These are phyloP conservation scores for Pythium myriotylum DNA, from an alignment of 352 stramenopile species.

Conservation along the genomic window DNA sequence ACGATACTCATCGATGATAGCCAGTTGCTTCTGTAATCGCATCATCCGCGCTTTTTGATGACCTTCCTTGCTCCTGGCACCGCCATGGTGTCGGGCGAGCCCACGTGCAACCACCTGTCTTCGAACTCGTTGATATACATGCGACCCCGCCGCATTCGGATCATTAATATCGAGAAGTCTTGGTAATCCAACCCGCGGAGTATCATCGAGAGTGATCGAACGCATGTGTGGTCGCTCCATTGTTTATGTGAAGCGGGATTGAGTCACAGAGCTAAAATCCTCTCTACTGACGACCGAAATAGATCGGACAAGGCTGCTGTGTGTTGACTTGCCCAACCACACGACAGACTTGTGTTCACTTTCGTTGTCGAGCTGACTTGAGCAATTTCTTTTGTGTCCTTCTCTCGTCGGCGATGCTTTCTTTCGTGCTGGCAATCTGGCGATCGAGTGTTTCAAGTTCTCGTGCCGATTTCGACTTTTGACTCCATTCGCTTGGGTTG, in stretches of 20 bases:
- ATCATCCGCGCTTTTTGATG: constrained; percentile 9
- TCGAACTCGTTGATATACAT: constrained; percentile 24
- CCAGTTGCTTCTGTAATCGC: constrained; percentile 25
- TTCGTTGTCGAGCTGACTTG: constrained; percentile 5
- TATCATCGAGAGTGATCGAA: constrained; percentile 11
- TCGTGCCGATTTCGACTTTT: background rate
- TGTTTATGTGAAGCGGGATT: background rate
- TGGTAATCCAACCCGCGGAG: background rate
- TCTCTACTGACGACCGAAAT: no score
- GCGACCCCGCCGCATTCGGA: constrained; percentile 12
- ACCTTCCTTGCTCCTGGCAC: constrained; percentile 10
- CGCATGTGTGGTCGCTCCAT: constrained; percentile 23
- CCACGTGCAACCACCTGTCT: constrained; percentile 23
- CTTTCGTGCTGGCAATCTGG: background rate
- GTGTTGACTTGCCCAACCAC: no score
- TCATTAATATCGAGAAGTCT: background rate
- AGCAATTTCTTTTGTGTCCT: constrained; percentile 6
- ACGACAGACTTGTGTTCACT: no score
- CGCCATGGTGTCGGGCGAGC: constrained; percentile 17
- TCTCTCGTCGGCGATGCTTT: constrained; percentile 13
- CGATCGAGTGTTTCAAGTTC: constrained; percentile 3
- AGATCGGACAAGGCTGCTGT: no score
- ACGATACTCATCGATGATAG: constrained; percentile 29
- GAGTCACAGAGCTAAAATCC: background rate
- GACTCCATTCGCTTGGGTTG: constrained; percentile 8